phyloP scores from a whole-genome alignment of 2,329 filamentous ascomycete genomes.

The Pseudogymnoascus sp. region DNA sequence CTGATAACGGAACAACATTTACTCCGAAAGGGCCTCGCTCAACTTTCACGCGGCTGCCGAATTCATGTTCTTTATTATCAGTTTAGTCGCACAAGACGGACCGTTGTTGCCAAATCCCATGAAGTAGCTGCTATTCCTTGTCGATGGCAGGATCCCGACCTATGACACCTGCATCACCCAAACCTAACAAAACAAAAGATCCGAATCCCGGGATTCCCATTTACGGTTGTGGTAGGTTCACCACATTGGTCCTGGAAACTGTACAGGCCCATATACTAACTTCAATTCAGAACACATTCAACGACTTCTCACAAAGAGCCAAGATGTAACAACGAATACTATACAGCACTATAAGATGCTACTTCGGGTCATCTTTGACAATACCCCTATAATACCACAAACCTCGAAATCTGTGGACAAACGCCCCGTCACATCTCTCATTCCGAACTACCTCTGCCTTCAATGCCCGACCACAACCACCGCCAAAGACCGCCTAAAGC shows the following conservation, averaged over 20 bases:
- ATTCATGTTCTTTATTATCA: conserved; percentile 11
- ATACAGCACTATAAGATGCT: conserved; percentile 68
- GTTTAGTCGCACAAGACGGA: conserved; percentile 11
- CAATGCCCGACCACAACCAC: conserved; percentile 66
- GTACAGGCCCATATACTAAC: conserved; percentile 27
- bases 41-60: conserved; percentile 9
- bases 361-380: conserved; percentile 64
- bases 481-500: conserved; percentile 58
- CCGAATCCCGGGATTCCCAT: conserved; percentile 53
- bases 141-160: conserved; percentile 28
- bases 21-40: conserved; percentile 10
- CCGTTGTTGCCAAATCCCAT: conserved; percentile 5
- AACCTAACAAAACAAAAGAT: conserved; percentile 47
- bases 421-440: conserved; percentile 53
- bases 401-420: conserved; percentile 56
- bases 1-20: conserved; percentile 9
- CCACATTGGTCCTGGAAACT: background rate
- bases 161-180: conserved; percentile 28
- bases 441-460: conserved; percentile 64
- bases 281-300: conserved; percentile 60
- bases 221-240: conserved; percentile 57
- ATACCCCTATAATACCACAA: conserved; percentile 57
- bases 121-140: conserved; percentile 8
- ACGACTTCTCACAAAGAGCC: conserved; percentile 53
- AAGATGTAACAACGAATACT: conserved; percentile 62